Base-by-base conservation (phyloP, 208 protist species). In the Naegleria fowleri region DNA sequence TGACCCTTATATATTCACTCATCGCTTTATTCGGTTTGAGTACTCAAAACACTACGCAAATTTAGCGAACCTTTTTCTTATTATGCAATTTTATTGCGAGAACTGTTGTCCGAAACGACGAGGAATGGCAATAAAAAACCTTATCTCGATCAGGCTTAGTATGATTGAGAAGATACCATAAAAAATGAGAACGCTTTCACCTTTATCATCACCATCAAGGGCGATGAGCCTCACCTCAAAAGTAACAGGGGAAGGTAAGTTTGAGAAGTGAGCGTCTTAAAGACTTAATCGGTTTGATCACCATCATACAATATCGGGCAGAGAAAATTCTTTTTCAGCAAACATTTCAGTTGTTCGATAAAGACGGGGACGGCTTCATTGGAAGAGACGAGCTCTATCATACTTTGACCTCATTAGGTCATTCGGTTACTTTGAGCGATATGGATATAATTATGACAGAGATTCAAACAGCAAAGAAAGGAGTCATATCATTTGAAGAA, bases 271-370 rank as follows among this genome's bases (percentile, higher is more conserved):
- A n/a, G n/a, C n/a, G n/a, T n/a, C n/a, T n/a, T n/a, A n/a, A n/a
- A n/a, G n/a, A n/a, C n/a, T n/a, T 58, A 58, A 58, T 19, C 51
- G 5, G 51, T 15, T 58, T 67, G 6, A 3, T 29, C 55, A 29
- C 13, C 55, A 29, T 29, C 11, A 67, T 29, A 67, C 2, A n/a
- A n/a, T n/a, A n/a, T n/a, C n/a, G n/a, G n/a, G n/a, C n/a, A 48
- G 85, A 88, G 38, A 48, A 6, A 13, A 38, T 58, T n/a, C 39
- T 88, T 15, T 88, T 96, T 43, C 84, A 91, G 5, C 94, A 96
- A 90, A 94, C 94, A 48, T 96, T 96, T 93, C 40, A 90, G 5
- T 92, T 96, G 5, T 96, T 96, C 55, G 95, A 96, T 84, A 94
- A 94, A 33, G 94, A 96, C 67, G 93, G 93, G 22, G 93, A 95